phyloP scores from a whole-genome alignment of 2,329 filamentous ascomycete genomes.

The Malbranchea cinnamomea region DNA sequence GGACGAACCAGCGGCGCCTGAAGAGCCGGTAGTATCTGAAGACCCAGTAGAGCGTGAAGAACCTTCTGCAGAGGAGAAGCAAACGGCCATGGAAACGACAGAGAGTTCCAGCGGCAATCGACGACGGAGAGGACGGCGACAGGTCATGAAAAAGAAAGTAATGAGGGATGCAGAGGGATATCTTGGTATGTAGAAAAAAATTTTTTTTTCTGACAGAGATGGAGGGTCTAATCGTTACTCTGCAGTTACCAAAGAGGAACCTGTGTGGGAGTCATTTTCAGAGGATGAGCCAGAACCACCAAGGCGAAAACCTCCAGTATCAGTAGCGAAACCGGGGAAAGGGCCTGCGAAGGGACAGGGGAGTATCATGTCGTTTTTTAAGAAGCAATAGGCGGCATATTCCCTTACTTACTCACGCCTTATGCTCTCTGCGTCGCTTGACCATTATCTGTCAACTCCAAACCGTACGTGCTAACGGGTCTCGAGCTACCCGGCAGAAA shows the following conservation, averaged over 20 bases:
- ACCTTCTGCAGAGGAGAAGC: constrained; percentile 13
- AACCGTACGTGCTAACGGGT: too few species aligned
- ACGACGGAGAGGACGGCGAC: constrained; percentile 58
- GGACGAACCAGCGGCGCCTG: constrained; percentile 14
- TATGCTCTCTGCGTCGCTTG: too few species aligned
- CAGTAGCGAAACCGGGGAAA: constrained; percentile 41
- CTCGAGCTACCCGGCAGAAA: too few species aligned
- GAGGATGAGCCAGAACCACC: constrained; percentile 58
- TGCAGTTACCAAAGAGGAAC: constrained; percentile 70
- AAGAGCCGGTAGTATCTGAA: constrained; percentile 9
- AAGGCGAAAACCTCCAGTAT: constrained; percentile 32
- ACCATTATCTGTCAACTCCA: too few species aligned
- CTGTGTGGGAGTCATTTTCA: constrained; percentile 82
- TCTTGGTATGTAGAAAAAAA: constrained; percentile 45
- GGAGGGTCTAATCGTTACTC: too few species aligned
- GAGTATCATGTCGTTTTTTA: constrained; percentile 85
- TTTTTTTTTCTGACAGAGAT: not conserved
- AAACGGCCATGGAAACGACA: constrained; percentile 20
- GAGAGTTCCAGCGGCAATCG: constrained; percentile 27
- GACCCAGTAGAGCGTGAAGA: constrained; percentile 10
- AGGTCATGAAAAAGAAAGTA: constrained; percentile 77
- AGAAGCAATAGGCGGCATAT: constrained; percentile 47
- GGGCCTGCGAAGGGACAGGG: constrained; percentile 44
- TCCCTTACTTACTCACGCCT: not conserved
- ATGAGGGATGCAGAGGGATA: constrained; percentile 81